These are phyloP conservation scores for Cryphonectria nitschkei DNA, from an alignment of 2,329 filamentous ascomycete species.

Conservation along the genomic window DNA sequence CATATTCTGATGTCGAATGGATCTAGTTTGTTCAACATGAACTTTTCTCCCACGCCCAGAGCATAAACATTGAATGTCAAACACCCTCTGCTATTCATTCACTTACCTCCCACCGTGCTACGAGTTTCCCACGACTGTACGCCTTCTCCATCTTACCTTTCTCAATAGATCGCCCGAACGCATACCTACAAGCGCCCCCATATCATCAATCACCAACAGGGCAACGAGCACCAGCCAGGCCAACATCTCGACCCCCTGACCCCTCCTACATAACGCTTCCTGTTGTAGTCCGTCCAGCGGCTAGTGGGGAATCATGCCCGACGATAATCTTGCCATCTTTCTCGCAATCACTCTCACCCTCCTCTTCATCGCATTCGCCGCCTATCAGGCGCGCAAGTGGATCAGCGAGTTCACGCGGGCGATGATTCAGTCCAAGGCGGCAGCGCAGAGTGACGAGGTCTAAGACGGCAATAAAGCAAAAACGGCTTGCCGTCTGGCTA, in stretches of 20 bases:
- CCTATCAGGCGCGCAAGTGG: slow-evolving; percentile 33
- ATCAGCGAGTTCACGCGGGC: slow-evolving; percentile 33
- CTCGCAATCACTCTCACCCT: slow-evolving; percentile 37
- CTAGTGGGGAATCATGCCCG: slow-evolving; percentile 12
- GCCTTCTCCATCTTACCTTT: not conserved
- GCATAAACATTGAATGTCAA: not conserved
- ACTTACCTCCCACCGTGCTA: not conserved
- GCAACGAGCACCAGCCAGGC: not conserved
- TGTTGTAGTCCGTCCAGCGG: not conserved
- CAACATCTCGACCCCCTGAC: not conserved
- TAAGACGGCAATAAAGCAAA: not conserved
- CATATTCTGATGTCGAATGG: not conserved
- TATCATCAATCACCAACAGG: not conserved
- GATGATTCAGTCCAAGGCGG: slow-evolving; percentile 32
- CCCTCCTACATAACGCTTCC: not conserved
- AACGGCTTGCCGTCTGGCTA: not conserved
- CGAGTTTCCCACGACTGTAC: not conserved
- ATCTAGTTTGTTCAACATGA: not conserved
- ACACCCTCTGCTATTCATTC: not conserved
- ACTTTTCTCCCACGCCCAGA: not conserved
- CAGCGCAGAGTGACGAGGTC: slow-evolving; percentile 25
- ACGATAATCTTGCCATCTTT: slow-evolving; percentile 36
- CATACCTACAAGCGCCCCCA: not conserved
- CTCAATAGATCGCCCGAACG: not conserved
- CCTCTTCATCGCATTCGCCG: slow-evolving; percentile 28